Base-by-base conservation (phyloP, 495 filamentous ascomycete genomes). In the Penicillium crystallinum region DNA sequence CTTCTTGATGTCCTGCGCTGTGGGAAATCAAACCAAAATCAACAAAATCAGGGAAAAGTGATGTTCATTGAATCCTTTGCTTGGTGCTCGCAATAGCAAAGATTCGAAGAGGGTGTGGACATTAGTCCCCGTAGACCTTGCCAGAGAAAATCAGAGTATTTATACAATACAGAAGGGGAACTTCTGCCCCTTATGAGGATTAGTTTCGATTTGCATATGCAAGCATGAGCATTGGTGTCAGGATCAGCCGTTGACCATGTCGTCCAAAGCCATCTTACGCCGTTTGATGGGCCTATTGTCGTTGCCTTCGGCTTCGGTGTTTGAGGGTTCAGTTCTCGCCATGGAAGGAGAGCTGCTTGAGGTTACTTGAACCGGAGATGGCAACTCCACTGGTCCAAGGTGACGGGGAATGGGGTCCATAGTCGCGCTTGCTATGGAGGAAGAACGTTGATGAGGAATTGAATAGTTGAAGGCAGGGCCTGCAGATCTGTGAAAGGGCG, bases 241-340 rank as follows among this genome's bases (percentile, higher is more conserved):
- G 38, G 39, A 31, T 59, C 54, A 77, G 21, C 68, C 72, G 37
- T 77, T 77, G 14, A 77, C 73, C 64, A 77, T 77, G 38, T 77
- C 72, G 49, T 77, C 69, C 44, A 77, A 43, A 12, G 73, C 55
- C 90, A 86, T 62, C 77, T 85, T 56, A 83, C 77, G 72, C 75
- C 95, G 62, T 79, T 90, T 59, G 81, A 89, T 12, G 76, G 90
- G 41, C 80, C 89, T 66, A 80, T 55, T 51, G 17, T 72, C 69
- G 1, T 57, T 48, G 10, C 38, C 23, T n/a, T 72, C 61, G 3
- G 56, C 37, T 27, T 69, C 66, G 17, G 57, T 54, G 1, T 23
- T 53, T 1, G 57, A 41, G 12, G 53, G 60, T 1, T 63, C 62
- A 18, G 56, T 29, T 5, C 61, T 37, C 6, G 50, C 33, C 3